phyloP scores from a whole-genome alignment of 441 rosid species.

The Pelargonium fulgidum region DNA sequence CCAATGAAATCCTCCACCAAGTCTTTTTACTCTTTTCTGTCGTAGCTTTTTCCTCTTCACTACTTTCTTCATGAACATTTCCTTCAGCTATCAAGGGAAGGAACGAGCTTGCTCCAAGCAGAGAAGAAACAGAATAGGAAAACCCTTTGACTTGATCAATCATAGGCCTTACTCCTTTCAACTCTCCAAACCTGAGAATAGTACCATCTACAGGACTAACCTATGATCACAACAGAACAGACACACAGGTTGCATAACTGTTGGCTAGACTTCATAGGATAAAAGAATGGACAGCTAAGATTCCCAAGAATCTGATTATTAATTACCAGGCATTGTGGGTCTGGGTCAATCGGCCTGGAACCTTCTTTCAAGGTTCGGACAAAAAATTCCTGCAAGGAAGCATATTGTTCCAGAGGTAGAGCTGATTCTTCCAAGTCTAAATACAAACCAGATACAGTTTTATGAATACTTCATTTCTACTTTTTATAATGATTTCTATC shows the following conservation, averaged over 20 bases:
- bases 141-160: constrained; percentile 95
- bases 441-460: constrained; percentile 21
- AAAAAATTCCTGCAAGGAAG: constrained; percentile 79
- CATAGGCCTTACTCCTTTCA: constrained; percentile 70
- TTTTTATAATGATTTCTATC: constrained; percentile 9
- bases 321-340: constrained; percentile 93
- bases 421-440: constrained; percentile 87
- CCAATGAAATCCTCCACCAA: constrained; percentile 76
- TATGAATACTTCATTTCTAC: constrained; percentile 12
- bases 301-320: constrained; percentile 50
- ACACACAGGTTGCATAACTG: constrained; percentile 10
- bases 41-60: constrained; percentile 32
- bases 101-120: constrained; percentile 69
- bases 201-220: constrained; percentile 95
- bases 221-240: constrained; percentile 29
- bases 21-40: constrained; percentile 52
- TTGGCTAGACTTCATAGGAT: constrained; percentile 21
- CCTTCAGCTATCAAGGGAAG: constrained; percentile 57
- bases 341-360: constrained; percentile 75
- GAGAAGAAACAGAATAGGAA: constrained; percentile 76
- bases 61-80: constrained; percentile 26
- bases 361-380: constrained; percentile 79
- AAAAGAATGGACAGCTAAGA: constrained; percentile 22
- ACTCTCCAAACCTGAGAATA: constrained; percentile 71
- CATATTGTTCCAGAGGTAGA: constrained; percentile 69